A percentile compares a stretch with the other conserved stretches of the same genome.
These are phyloP conservation scores for Talaromyces sp. DNA, from an alignment of 2,329 filamentous ascomycete genomes.

Conservation along the genomic window DNA sequence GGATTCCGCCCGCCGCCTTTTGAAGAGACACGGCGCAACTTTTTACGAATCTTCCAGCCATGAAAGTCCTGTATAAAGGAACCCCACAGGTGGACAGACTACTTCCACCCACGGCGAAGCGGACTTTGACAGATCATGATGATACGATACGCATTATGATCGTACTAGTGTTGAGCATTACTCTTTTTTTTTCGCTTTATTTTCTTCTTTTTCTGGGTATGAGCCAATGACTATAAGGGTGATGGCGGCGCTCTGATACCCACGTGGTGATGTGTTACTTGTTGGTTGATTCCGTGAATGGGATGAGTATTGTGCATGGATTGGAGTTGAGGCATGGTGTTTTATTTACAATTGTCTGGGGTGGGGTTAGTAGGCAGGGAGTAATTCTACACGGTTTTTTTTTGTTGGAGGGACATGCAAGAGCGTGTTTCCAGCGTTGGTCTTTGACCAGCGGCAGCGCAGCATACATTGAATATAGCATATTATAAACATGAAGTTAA, in stretches of 20 bases:
- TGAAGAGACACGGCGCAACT: background rate
- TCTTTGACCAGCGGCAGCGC: background rate
- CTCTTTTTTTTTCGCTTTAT: background rate
- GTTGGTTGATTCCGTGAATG: background rate
- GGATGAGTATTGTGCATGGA: slow-evolving; percentile 7
- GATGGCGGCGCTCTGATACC: background rate
- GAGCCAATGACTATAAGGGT: background rate
- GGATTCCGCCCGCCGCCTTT: background rate
- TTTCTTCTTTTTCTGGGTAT: background rate
- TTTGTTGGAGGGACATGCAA: background rate
- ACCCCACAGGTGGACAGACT: background rate
- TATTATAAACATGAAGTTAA: background rate
- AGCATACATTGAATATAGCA: background rate
- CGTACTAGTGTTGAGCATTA: background rate
- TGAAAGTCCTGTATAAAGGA: background rate
- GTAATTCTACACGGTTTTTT: background rate
- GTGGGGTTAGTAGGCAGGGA: background rate
- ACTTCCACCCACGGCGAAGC: background rate
- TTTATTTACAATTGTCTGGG: background rate
- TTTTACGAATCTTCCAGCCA: background rate
- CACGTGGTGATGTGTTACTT: background rate
- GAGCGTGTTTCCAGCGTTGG: background rate
- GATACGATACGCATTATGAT: background rate
- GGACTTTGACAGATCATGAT: background rate
- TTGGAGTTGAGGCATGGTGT: slow-evolving; percentile 7